A percentile compares a stretch with the other conserved stretches of the same genome.
Evolutionary conservation across 805 yeast genomes (phyloP).

Genomic region (Candida parachauliodes): DNA sequence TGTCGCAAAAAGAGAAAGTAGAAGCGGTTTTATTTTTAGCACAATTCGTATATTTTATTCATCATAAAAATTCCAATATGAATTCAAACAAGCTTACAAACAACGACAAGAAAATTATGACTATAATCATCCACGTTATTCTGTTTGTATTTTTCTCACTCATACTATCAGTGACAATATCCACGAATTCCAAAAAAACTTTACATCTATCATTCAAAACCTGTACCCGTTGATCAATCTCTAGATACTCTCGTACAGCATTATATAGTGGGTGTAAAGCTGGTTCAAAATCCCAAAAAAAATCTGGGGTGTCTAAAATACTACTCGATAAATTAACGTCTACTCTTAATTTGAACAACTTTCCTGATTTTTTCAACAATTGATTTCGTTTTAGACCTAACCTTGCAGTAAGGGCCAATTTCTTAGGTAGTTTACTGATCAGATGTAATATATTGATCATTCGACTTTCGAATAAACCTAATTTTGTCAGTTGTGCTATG

Average conservation of each 20-base stretch:
- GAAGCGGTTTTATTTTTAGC: too few species aligned
- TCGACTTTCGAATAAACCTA: conserved; percentile 86
- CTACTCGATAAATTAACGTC: conserved; percentile 91
- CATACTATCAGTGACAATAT: conserved; percentile 87
- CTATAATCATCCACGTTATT: conserved; percentile 85
- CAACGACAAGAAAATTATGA: conserved; percentile 75
- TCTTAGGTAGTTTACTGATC: conserved; percentile 85
- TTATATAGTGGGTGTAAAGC: conserved; percentile 87
- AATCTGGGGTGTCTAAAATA: conserved; percentile 91
- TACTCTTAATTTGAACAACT: conserved; percentile 81
- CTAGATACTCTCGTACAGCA: conserved; percentile 88
- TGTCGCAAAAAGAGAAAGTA: conserved; percentile 2
- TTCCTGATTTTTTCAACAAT: conserved; percentile 82
- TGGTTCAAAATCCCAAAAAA: conserved; percentile 94
- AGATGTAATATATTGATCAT: conserved; percentile 81
- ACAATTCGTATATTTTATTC: conserved; percentile 1
- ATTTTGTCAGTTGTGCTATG: conserved; percentile 91
- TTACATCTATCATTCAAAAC: conserved; percentile 91
- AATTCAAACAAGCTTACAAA: conserved; percentile 72
- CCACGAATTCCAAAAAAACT: conserved; percentile 90
- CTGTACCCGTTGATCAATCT: conserved; percentile 91
- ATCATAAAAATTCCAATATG: conserved; percentile 45
- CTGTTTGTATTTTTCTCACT: conserved; percentile 91
- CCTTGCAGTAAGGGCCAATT: conserved; percentile 85
- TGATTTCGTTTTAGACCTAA: conserved; percentile 83